phyloP scores from a whole-genome alignment of 2,329 filamentous ascomycete genomes.

The Monilinia laxa region DNA sequence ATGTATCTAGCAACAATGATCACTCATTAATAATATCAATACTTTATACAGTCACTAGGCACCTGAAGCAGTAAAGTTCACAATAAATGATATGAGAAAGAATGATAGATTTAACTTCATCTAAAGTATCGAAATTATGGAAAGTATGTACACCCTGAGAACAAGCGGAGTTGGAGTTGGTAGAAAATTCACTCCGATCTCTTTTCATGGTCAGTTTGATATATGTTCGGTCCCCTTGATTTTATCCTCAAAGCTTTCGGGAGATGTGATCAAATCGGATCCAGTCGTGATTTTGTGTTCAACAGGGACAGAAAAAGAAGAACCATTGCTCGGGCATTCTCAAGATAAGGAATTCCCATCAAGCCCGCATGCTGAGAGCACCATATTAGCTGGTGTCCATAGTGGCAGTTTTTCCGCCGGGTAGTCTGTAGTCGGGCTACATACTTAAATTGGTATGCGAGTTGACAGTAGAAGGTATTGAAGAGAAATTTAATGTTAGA shows the following conservation, averaged over 20 bases:
- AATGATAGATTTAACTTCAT: background rate
- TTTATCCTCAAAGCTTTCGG: background rate
- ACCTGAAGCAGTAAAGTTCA: background rate
- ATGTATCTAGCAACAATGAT: background rate
- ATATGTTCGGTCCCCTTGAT: background rate
- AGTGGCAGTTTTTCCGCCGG: background rate
- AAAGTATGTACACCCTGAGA: background rate
- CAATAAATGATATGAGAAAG: background rate
- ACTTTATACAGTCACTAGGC: too few relatives aligned
- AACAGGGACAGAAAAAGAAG: too few relatives aligned
- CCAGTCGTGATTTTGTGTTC: too few relatives aligned
- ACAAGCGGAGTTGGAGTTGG: background rate
- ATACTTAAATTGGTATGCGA: background rate
- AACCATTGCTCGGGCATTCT: too few relatives aligned
- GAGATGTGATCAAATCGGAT: background rate
- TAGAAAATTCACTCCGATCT: background rate
- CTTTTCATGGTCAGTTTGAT: background rate
- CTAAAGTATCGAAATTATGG: background rate
- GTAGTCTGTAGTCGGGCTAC: background rate
- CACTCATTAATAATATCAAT: background rate
- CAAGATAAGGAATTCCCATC: background rate
- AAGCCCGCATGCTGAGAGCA: background rate
- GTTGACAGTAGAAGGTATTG: background rate
- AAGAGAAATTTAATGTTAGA: background rate
- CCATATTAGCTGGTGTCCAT: background rate